A percentile compares a stretch with the other conserved stretches of the same genome.
phyloP scores from a whole-genome alignment of 768 basidiomycete species.

The Exidia glandulosa region DNA sequence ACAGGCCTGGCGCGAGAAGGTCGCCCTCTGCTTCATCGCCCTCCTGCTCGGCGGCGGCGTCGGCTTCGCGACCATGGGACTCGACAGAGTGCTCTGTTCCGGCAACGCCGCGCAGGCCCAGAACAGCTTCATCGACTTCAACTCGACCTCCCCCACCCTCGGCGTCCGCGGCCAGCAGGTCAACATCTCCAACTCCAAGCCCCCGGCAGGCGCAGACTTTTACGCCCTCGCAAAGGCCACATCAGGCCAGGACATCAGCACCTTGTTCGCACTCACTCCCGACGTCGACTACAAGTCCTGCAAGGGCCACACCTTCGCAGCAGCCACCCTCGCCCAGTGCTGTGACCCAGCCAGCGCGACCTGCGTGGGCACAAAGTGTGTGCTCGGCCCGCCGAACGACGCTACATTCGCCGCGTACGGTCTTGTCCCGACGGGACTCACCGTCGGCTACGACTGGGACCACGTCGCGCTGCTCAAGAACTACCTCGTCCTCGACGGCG shows the following conservation, averaged over 20 bases:
- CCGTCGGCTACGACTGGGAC: slow-evolving; percentile 85
- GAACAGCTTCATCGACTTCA: slow-evolving; percentile 35
- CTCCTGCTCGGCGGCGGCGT: slow-evolving; percentile 62
- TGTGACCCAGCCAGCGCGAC: slow-evolving; percentile 8
- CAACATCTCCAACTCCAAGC: slow-evolving; percentile 48
- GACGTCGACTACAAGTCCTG: slow-evolving; percentile 59
- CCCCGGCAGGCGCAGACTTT: slow-evolving; percentile 45
- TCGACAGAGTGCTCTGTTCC: slow-evolving; percentile 88
- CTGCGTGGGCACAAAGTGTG: slow-evolving; percentile 44
- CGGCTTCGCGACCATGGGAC: slow-evolving; percentile 90
- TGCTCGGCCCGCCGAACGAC: slow-evolving; percentile 48
- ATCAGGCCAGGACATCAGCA: slow-evolving; percentile 86
- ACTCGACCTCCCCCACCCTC: slow-evolving; percentile 48
- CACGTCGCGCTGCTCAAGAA: slow-evolving; percentile 63
- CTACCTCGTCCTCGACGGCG: slow-evolving; percentile 86
- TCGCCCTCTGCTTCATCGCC: slow-evolving; percentile 84
- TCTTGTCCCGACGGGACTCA: slow-evolving; percentile 51
- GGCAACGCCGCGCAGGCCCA: slow-evolving; percentile 33
- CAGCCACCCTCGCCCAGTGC: slow-evolving; percentile 71
- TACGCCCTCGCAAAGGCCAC: slow-evolving; percentile 34
- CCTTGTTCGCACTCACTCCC: slow-evolving; percentile 56
- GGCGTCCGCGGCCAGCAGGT: slow-evolving; percentile 68
- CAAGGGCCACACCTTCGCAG: slow-evolving; percentile 45
- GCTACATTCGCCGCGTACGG: slow-evolving; percentile 49
- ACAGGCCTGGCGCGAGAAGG: slow-evolving; percentile 98